Percentiles rank a stretch among this genome's conserved stretches.
Evolutionary conservation across 305 asterid species (phyloP).

Genomic region (Rubia balearica): DNA sequence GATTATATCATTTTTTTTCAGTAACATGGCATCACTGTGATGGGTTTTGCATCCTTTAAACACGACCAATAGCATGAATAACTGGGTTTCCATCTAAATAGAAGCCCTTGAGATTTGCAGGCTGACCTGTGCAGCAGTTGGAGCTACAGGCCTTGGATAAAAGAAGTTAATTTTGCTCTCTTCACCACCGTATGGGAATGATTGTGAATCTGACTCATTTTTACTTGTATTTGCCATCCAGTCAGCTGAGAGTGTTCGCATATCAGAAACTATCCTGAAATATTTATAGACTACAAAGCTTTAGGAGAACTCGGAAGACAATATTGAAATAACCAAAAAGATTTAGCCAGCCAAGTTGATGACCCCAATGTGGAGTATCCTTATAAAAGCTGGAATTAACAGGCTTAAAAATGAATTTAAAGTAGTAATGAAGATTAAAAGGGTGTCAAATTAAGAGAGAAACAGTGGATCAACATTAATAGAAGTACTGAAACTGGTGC

Average conservation of each 20-base stretch:
- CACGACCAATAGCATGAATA: neutral
- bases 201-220: conserved; percentile 75
- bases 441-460: neutral
- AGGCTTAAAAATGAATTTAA: neutral
- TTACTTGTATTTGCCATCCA: conserved; percentile 99
- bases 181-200: conserved; percentile 75
- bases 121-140: conserved; percentile 93
- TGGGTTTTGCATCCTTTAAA: neutral
- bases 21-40: neutral
- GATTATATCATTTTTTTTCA: neutral
- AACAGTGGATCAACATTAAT: neutral
- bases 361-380: neutral
- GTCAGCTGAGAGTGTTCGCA: conserved; percentile 98
- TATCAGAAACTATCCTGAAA: conserved; percentile 96
- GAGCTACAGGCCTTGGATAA: conserved; percentile 96
- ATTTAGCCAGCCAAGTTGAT: neutral
- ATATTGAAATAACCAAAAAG: neutral
- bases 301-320: neutral
- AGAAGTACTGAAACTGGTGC: neutral
- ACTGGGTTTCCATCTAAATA: neutral
- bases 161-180: conserved; percentile 74
- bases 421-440: neutral
- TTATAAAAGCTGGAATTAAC: neutral
- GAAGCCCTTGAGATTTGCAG: conserved; percentile 6
- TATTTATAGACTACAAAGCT: conserved; percentile 7